Base-by-base conservation (phyloP, 305 asterid species). In the Solanum hybrid region DNA sequence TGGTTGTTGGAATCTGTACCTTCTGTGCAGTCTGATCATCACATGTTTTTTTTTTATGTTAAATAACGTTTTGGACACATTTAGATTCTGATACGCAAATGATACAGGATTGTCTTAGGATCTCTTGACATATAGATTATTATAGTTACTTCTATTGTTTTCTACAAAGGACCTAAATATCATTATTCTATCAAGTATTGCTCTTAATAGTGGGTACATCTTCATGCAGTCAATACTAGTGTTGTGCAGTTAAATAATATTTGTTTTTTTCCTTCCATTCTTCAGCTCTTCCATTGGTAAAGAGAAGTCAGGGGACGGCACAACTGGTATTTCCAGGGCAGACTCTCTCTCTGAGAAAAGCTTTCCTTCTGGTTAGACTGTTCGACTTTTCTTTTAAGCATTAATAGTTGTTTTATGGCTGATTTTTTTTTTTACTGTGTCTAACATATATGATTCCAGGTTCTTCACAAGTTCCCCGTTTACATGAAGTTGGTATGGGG, bases 301-400 rank as follows among this genome's bases (percentile, higher is more conserved):
- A 86, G 94, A 90, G 87, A 93, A 90, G 86, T 61, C 87, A n/a
- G 94, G 89, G 89, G 91, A 89, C 68, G 84, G 86, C 78, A 65
- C 72, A 31, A 91, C 80, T 79, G 65, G 91, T 80, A 73, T 86
- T 77, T 89, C 92, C 79, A 91, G 73, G 75, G 75, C 79, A 72
- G 86, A 75, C 45, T 89, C 89, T 11, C 45, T 29, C 12, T 90
- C 83, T 41, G 87, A 88, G 14, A 83, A 77, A 77, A 90, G 89
- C 77, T 79, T 78, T 51, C 89, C 78, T 65, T 68, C 93, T 90
- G 93, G 95, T 93, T 89, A 87, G 89, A 33, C 76, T 22, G 81
- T 79, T 76, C 1, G 80, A 32, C 87, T 37, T 72, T 75, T 39
- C 37, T 13, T 76, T 38, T 41, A 38, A 70, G 89, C 73, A 11